Conservation (phyloP, 495 filamentous ascomycete species). For the Talaromyces proteolyticus region DNA sequence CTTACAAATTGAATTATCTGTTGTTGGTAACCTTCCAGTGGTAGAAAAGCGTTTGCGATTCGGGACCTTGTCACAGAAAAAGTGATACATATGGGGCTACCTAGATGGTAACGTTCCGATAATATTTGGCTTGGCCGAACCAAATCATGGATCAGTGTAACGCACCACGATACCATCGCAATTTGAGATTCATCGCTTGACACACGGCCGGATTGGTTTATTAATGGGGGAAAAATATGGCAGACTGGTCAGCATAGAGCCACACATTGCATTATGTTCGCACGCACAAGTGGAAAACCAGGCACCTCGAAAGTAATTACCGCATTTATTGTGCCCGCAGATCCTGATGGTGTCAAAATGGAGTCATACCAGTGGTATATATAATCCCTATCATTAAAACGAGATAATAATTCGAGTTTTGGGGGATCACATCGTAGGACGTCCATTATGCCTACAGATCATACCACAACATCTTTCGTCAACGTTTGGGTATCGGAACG, state of each 20-base stretch:
- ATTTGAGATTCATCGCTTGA: constrained; percentile 5
- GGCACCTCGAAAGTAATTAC: constrained; percentile 48
- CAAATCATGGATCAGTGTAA: constrained; percentile 53
- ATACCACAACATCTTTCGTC: constrained; percentile 45
- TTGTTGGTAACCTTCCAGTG: constrained; percentile 55
- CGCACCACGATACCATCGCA: constrained; percentile 49
- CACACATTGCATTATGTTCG: constrained; percentile 54
- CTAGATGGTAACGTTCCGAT: constrained; percentile 42
- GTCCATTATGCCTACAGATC: constrained; percentile 58
- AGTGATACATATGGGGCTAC: constrained; percentile 39
- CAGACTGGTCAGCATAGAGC: constrained; percentile 54
- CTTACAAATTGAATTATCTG: constrained; percentile 53
- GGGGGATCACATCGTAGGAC: constrained; percentile 25
- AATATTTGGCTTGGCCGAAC: constrained; percentile 57
- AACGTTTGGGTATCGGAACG: constrained; percentile 42
- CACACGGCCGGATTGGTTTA: constrained; percentile 37
- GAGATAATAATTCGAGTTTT: not conserved
- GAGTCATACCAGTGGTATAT: constrained; percentile 46
- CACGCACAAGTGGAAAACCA: constrained; percentile 39
- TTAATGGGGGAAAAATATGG: constrained; percentile 56
- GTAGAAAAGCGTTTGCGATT: constrained; percentile 52
- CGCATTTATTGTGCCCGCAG: constrained; percentile 47
- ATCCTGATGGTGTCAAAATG: constrained; percentile 38
- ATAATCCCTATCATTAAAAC: not conserved
- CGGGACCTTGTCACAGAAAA: constrained; percentile 42